These are phyloP conservation scores for Dioscorea alata DNA, from an alignment of 106 monocot genomes.

Conservation along the genomic window DNA sequence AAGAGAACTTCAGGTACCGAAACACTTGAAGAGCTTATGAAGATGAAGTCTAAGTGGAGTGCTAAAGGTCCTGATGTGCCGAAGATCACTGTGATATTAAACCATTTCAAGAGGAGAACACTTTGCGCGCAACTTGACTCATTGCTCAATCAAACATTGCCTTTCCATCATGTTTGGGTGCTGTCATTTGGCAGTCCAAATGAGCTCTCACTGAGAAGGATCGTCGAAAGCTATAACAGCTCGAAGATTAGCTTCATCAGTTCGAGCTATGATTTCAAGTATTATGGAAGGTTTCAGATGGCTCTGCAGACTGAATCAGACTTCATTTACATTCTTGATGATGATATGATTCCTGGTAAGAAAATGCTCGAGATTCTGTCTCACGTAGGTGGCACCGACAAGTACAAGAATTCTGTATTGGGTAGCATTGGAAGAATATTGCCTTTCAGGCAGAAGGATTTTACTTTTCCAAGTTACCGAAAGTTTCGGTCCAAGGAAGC, in stretches of 20 bases:
- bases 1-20: slow-evolving; percentile 42
- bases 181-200: slow-evolving; percentile 95
- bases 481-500: slow-evolving; percentile 95
- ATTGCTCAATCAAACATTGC: slow-evolving; percentile 82
- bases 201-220: slow-evolving; percentile 52
- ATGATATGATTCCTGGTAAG: slow-evolving; percentile 95
- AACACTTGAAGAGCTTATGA: slow-evolving; percentile 71
- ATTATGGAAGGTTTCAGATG: slow-evolving; percentile 96
- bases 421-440: slow-evolving; percentile 94
- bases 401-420: slow-evolving; percentile 85
- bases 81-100: slow-evolving; percentile 83
- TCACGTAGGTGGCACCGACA: slow-evolving; percentile 85
- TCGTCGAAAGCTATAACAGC: slow-evolving; percentile 87
- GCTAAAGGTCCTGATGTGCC: slow-evolving; percentile 28
- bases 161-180: slow-evolving; percentile 93
- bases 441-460: slow-evolving; percentile 95
- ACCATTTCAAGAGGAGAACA: slow-evolving; percentile 96
- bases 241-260: slow-evolving; percentile 91
- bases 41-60: slow-evolving; percentile 80
- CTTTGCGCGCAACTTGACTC: slow-evolving; percentile 87
- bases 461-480: slow-evolving; percentile 92
- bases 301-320: slow-evolving; percentile 88
- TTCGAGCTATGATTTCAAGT: slow-evolving; percentile 96
- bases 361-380: slow-evolving; percentile 87
- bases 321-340: slow-evolving; percentile 94